Base-by-base conservation (phyloP, 768 basidiomycete genomes). In the Russula virescens region DNA sequence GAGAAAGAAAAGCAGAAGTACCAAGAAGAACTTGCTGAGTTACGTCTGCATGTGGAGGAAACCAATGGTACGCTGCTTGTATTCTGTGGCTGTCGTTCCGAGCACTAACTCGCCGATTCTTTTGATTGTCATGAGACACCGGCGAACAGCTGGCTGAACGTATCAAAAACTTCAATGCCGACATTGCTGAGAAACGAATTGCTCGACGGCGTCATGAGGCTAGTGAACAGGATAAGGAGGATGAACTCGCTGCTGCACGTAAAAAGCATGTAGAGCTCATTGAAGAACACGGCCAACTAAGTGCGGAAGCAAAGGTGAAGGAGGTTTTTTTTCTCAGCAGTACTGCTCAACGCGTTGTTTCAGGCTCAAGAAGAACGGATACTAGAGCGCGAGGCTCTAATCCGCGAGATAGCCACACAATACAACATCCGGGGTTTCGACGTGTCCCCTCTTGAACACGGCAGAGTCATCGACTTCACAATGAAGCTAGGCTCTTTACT, bases 321-420 rank as follows among this genome's bases (percentile, higher is more conserved):
- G 21, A 13, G 55, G 11, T 55, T n/a, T 61, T 61, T 38, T 19
- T 1, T 43, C 14, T 61, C 19, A 55, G 14, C 59, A 1, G 8
- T 31, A 56, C 8, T 8, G 38, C 16, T 45, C 2, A 6, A 51
- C 38, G 49, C 13, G 40, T 13, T 7, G 2, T 46, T 26, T 18
- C 62, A 96, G 93, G 83, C 83, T 16, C 90, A 96, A 73, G 83
- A 86, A 57, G 77, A 81, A 50, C 85, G 88, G 26, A 74, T 94
- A 43, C 68, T 71, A 2, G 84, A 86, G 5, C 85, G 95, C 34
- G 94, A 95, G 71, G 78, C 80, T 16, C 75, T 87, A 25, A 86
- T 98, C 60, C 83, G 82, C 14, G 83, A 86, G 52, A 82, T 92
- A 18, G 81, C 85, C 54, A 76, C 83, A 40, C 84, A 84, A 66